These are phyloP conservation scores for Ploettnerulaceae sp. DNA, from an alignment of 2,329 filamentous ascomycete genomes.

Conservation along the genomic window DNA sequence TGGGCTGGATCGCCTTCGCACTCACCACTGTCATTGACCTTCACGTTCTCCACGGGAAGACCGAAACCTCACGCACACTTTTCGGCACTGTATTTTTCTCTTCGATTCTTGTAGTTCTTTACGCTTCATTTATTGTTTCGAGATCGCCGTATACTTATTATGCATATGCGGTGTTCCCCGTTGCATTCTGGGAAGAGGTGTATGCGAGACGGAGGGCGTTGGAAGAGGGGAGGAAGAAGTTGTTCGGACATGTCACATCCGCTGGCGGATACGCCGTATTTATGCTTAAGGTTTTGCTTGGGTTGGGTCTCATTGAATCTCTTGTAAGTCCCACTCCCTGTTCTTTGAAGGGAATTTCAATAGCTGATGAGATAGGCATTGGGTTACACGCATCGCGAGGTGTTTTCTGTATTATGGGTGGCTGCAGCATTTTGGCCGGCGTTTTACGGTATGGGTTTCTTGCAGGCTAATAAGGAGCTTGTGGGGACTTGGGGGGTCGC, in stretches of 20 bases:
- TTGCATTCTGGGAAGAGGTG: constrained; percentile 95
- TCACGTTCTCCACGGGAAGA: constrained; percentile 72
- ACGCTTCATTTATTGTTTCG: constrained; percentile 74
- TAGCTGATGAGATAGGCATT: constrained; percentile 56
- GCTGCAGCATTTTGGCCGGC: constrained; percentile 74
- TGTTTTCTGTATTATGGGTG: constrained; percentile 77
- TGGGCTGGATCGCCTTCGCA: constrained; percentile 94
- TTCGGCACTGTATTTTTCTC: constrained; percentile 63
- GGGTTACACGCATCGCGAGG: constrained; percentile 85
- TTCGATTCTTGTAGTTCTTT: constrained; percentile 69
- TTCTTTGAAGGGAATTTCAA: background rate
- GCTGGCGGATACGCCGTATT: constrained; percentile 54
- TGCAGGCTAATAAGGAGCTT: constrained; percentile 60
- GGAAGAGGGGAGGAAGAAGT: constrained; percentile 55
- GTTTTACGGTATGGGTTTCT: constrained; percentile 67
- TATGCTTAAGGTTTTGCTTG: constrained; percentile 57
- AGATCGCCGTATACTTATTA: constrained; percentile 83
- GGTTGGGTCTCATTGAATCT: constrained; percentile 71
- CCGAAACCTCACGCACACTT: constrained; percentile 57
- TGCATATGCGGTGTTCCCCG: constrained; percentile 83
- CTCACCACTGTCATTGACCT: constrained; percentile 83
- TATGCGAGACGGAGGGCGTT: constrained; percentile 72
- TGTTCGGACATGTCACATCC: constrained; percentile 66
- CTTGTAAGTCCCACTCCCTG: constrained; percentile 50
- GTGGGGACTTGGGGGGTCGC: constrained; percentile 68